Evolutionary conservation across 78 protist species (phyloP).

Genomic region (Dictyostelium firmibasis): DNA sequence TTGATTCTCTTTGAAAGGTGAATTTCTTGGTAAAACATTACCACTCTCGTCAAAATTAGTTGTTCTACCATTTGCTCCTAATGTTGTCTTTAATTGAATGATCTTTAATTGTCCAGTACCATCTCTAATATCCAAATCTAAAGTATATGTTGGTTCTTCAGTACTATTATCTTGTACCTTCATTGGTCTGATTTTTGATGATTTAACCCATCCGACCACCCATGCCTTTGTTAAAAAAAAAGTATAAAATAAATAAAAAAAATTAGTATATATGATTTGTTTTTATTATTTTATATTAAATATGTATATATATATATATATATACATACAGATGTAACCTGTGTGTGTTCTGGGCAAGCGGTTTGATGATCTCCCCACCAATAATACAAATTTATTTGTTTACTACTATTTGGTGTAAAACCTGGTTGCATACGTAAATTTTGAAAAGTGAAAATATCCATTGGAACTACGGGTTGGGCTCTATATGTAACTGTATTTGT

Average conservation of each 20-base stretch:
- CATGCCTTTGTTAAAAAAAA: neutral
- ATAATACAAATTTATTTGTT: neutral
- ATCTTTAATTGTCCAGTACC: neutral
- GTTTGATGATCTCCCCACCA: neutral
- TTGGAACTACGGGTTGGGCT: neutral
- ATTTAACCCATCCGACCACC: neutral
- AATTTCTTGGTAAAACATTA: neutral
- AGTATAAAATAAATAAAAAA: neutral
- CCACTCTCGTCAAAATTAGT: neutral
- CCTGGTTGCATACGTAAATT: neutral
- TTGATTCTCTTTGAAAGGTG: neutral
- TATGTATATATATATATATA: too few relatives aligned
- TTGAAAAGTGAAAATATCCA: neutral
- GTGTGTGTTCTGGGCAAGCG: neutral
- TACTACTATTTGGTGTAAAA: neutral
- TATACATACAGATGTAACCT: neutral
- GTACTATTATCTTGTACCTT: neutral
- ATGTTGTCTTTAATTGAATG: neutral
- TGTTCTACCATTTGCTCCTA: neutral
- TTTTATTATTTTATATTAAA: too few relatives aligned
- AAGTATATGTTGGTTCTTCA: neutral
- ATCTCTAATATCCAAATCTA: neutral
- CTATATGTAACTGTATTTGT: neutral
- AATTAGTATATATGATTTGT: neutral
- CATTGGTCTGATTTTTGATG: neutral